Conservation (phyloP, 1,284 basidiomycete species). For the Rhodotorula sp. region DNA sequence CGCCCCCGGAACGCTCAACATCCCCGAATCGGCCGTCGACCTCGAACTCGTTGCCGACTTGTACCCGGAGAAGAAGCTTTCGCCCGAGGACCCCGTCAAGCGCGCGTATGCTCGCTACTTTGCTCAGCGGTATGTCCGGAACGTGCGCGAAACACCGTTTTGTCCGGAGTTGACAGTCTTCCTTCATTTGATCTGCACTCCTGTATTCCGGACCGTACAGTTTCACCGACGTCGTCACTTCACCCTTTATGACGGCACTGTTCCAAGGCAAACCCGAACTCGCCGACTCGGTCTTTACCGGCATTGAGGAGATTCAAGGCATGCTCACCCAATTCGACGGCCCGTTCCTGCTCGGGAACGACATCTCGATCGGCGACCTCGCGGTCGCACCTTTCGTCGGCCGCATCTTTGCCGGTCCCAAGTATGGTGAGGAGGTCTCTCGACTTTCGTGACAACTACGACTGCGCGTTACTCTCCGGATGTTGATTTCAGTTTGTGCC, state of each 20-base stretch:
- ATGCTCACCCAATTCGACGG: slow-evolving; percentile 27
- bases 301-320: slow-evolving; percentile 29
- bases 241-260: background rate
- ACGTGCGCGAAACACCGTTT: background rate
- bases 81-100: slow-evolving; percentile 12
- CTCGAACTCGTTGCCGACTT: slow-evolving; percentile 38
- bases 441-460: background rate
- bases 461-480: no score
- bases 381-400: slow-evolving; percentile 38
- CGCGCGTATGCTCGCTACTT: slow-evolving; percentile 40
- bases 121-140: slow-evolving; percentile 24
- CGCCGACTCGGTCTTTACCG: slow-evolving; percentile 9
- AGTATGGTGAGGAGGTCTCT: slow-evolving; percentile 5
- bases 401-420: slow-evolving; percentile 16
- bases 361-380: slow-evolving; percentile 33
- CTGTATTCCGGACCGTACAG: background rate
- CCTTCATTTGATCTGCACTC: background rate
- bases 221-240: slow-evolving; percentile 26
- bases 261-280: slow-evolving; percentile 11
- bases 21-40: slow-evolving; percentile 37
- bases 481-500: background rate
- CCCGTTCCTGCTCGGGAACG: slow-evolving; percentile 34
- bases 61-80: slow-evolving; percentile 8
- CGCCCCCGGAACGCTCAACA: slow-evolving; percentile 11
- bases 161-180: no score